Percentiles rank a stretch among this genome's conserved stretches.
Conservation (phyloP, 495 filamentous ascomycete genomes). For the Podospora australis region DNA sequence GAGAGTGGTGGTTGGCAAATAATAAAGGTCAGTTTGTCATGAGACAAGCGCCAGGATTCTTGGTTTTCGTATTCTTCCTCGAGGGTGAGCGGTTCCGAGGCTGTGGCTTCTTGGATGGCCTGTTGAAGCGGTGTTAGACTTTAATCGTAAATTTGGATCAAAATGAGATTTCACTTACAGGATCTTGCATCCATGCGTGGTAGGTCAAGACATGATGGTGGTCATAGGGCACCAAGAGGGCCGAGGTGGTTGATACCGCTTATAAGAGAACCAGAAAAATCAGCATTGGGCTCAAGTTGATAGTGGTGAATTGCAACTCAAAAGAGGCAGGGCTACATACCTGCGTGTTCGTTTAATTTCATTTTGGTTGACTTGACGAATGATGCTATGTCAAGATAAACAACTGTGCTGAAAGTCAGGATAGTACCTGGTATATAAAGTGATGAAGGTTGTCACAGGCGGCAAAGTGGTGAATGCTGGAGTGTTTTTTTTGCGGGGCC, state of each 20-base stretch:
- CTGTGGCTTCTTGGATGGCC: constrained; percentile 76
- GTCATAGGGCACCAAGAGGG: constrained; percentile 80
- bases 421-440: too few species aligned
- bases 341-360: constrained; percentile 39
- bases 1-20: constrained; percentile 40
- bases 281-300: neutral
- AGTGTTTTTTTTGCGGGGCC: too few species aligned
- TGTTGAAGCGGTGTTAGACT: constrained; percentile 24
- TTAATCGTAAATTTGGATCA: neutral
- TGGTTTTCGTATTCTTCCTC: constrained; percentile 84
- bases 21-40: constrained; percentile 73
- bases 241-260: constrained; percentile 61
- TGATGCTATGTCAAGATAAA: too few species aligned
- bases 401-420: too few species aligned
- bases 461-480: too few species aligned
- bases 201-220: constrained; percentile 73
- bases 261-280: neutral
- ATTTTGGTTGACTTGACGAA: too few species aligned
- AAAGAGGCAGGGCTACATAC: constrained; percentile 20
- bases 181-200: constrained; percentile 86
- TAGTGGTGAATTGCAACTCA: neutral
- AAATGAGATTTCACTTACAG: constrained; percentile 41
- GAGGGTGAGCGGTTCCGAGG: constrained; percentile 72
- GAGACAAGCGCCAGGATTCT: constrained; percentile 65
- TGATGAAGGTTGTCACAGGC: too few species aligned